Conservation (phyloP, 768 basidiomycete genomes). For the Rhizopogon vulgaris region DNA sequence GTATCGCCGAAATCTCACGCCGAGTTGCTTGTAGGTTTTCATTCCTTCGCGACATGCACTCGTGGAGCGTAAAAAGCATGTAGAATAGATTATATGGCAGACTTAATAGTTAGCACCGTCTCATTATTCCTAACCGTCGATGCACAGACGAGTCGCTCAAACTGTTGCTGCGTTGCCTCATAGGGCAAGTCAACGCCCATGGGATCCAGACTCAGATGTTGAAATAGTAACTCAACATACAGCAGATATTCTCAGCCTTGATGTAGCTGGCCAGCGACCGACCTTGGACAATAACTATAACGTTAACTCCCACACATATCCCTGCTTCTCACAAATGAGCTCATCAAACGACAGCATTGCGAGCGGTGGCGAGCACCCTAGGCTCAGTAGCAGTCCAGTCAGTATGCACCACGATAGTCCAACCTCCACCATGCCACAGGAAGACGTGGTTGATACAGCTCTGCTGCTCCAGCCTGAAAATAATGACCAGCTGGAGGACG, state of each 20-base stretch:
- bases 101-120: no score
- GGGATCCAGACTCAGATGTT: constrained; percentile 13
- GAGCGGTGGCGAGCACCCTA: constrained; percentile 20
- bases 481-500: constrained; percentile 21
- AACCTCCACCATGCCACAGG: constrained; percentile 35
- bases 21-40: no score
- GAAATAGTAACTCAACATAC: not conserved
- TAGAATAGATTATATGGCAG: no score
- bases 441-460: constrained; percentile 16
- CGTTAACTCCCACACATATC: constrained; percentile 13
- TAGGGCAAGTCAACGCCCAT: constrained; percentile 8
- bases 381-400: constrained; percentile 27
- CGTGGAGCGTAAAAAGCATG: no score
- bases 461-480: constrained; percentile 6
- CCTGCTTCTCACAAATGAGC: constrained; percentile 24
- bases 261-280: constrained; percentile 4
- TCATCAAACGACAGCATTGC: constrained; percentile 27
- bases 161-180: constrained; percentile 21
- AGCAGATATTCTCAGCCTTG: no score
- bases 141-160: constrained; percentile 28
- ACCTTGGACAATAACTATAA: constrained; percentile 14
- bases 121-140: constrained; percentile 1
- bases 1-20: no score
- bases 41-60: no score
- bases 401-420: constrained; percentile 22